A percentile compares a stretch with the other conserved stretches of the same genome.
These are phyloP conservation scores for Penicillium daleae DNA, from an alignment of 495 filamentous ascomycete genomes.

Conservation along the genomic window DNA sequence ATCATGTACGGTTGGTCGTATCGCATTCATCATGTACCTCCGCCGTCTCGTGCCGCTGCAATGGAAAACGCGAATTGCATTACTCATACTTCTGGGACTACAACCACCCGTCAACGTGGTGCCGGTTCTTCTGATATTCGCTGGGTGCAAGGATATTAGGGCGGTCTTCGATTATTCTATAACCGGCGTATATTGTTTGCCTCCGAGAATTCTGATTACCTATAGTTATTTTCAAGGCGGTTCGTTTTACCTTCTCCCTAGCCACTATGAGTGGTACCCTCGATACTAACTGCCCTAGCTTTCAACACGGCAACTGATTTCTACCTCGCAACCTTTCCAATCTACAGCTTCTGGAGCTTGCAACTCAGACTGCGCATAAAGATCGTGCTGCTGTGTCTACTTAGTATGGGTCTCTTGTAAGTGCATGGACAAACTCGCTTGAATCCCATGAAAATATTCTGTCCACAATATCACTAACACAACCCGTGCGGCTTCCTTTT, in stretches of 20 bases:
- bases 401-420: neutral
- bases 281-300: neutral
- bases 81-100: neutral
- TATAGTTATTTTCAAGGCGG: neutral
- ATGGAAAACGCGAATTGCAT: neutral
- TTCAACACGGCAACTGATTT: neutral
- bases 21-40: slow-evolving; percentile 1
- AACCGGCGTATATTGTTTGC: neutral
- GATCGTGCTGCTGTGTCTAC: neutral
- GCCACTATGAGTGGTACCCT: neutral
- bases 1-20: neutral
- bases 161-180: neutral
- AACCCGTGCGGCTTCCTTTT: neutral
- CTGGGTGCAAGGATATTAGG: neutral
- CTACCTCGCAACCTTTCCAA: neutral
- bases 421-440: neutral
- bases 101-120: neutral
- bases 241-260: neutral
- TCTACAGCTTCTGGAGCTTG: neutral
- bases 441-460: neutral
- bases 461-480: neutral
- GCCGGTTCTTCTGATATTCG: neutral
- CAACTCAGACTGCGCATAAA: neutral
- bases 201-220: neutral
- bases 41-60: neutral